Base-by-base conservation (phyloP, 2,329 filamentous ascomycete species). In the Cladophialophora exuberans region DNA sequence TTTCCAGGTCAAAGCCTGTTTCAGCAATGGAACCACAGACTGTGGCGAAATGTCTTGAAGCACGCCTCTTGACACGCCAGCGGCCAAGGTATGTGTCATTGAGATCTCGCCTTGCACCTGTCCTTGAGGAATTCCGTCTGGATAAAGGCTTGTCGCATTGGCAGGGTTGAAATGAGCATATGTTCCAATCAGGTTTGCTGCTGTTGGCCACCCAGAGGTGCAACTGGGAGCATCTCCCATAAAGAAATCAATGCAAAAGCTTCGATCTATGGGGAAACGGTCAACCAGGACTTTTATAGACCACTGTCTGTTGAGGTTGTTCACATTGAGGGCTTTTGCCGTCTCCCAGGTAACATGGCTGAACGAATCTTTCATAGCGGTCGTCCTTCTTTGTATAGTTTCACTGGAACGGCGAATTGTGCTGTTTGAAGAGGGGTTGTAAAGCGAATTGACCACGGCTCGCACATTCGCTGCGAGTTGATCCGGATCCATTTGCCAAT, bases 221-320 rank as follows among this genome's bases (percentile, higher is more conserved):
- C 83, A 73, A 2, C 65, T 61, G 0, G 79, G 73, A 1, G 76
- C 72, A 2, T 76, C 67, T 0, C 85, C 88, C 1, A 90, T 67
- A 70, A 91, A 92, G 55, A 92, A 74, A 66, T 86, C 82, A 17
- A 93, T 74, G 50, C 76, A 78, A 64, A 86, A 89, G 0, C 85
- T 83, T 1, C 79, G 81, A 9, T 79, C 75, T 6, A 88, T 69
- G 2, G 83, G 82, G 54, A 82, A 66, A 57, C 63, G 65, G 42
- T 68, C 63, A 13, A 85, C 82, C 13, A 76, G 74, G 39, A 92
- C 78, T 64, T 88, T 89, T 62, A 83, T 83, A 20, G 85, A 77
- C 82, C 88, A 93, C 63, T 92, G 67, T 48, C 48, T 67, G 43
- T 61, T 55, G 55, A 64, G 62, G 61, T 66, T 69, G 62, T 67